Base-by-base conservation (phyloP, 2,329 filamentous ascomycete species). In the Moelleriella libera region DNA sequence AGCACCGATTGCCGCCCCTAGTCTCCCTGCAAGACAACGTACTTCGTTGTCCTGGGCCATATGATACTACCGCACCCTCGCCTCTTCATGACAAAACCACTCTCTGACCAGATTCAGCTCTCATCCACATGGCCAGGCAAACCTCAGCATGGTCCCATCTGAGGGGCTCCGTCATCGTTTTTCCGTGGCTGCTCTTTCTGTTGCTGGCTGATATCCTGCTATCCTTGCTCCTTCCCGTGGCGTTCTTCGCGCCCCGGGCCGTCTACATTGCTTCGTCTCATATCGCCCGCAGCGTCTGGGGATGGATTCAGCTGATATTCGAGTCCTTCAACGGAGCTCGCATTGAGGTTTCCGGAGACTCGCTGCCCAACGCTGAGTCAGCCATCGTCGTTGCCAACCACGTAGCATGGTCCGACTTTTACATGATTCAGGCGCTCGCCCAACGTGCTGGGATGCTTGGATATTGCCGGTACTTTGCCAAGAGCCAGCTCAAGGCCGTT, bases 381-480 rank as follows among this genome's bases (percentile, higher is more conserved):
- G 77, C 76, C 47, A 71, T 82, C 47, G 73, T 82, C 32, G 63
- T 82, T 47, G 65, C 70, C 47, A 80, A 82, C 57, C 78, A 81
- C 60, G 70, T 79, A 40, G 69, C 68, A 46, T 82, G 77, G 78
- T 67, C 69, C 48, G 78, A 82, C 59, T 80, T 82, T 57, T 82
- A 80, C 63, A 71, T 80, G 67, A 75, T 81, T 52, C 76, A 82
- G 60, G 69, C 70, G 39, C 60, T 80, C 41, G 77, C 77, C 11
- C 54, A 71, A 44, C 64, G 64, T 41, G 62, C 72, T 10, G 69
- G 68, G 47, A 82, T 82, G 79, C 68, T 82, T 6, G 67, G 72
- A n/a, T 67, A 74, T 45, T 80, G 74, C 55, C 70, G 76, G 30
- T 82, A 77, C 67, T 80, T 82, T 57, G 73, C 76, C 48, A 82